Conservation (phyloP, 2,329 filamentous ascomycete species). For the Fusarium neocosmosporiellum region DNA sequence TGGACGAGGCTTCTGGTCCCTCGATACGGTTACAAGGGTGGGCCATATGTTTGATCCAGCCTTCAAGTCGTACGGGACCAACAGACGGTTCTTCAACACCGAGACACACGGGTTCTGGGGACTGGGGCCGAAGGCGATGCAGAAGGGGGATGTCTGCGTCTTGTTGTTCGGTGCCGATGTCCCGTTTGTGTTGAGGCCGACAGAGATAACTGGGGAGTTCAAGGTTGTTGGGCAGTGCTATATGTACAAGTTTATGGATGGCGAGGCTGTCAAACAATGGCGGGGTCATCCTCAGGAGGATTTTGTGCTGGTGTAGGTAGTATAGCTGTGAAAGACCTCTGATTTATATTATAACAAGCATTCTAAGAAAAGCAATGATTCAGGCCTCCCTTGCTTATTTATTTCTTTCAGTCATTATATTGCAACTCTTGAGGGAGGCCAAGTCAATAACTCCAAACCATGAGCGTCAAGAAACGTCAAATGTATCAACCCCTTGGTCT, state of each 20-base stretch:
- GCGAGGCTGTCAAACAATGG: not conserved
- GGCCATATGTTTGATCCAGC: not conserved
- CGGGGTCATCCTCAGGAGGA: not conserved
- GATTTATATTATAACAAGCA: not conserved
- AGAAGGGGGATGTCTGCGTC: not conserved
- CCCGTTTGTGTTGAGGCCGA: conserved; percentile 8
- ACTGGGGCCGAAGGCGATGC: not conserved
- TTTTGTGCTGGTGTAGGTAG: not conserved
- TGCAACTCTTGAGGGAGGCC: not conserved
- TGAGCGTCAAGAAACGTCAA: not conserved
- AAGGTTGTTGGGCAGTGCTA: conserved; percentile 17
- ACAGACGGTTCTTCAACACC: conserved; percentile 10
- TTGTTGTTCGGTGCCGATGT: conserved; percentile 8
- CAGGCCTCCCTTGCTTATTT: not conserved
- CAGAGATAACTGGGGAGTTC: not conserved
- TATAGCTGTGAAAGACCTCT: not conserved
- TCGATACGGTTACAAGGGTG: not conserved
- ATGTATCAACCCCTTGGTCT: not conserved
- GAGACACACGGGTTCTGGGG: not conserved
- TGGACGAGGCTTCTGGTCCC: not conserved
- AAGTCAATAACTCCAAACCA: not conserved
- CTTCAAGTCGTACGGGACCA: conserved; percentile 2
- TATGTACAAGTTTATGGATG: conserved; percentile 17
- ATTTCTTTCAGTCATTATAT: not conserved
- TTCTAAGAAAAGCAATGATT: not conserved